Evolutionary conservation across 192 early-diverging fungal genomes (phyloP), one percentile per base, ranked within the genome.

Genomic region (Coemansia erecta): DNA sequence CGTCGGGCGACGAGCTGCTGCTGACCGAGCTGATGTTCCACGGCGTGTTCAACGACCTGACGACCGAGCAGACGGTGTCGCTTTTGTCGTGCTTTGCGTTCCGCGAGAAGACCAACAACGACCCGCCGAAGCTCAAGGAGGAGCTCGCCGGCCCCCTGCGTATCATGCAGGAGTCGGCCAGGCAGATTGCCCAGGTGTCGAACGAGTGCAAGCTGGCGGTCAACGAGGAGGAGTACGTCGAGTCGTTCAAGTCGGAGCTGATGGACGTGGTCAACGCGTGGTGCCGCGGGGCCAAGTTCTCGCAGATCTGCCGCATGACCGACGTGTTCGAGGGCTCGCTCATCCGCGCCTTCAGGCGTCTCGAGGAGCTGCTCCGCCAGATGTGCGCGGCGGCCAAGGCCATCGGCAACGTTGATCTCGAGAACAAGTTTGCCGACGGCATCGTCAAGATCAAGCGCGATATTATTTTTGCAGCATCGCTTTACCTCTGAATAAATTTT

Each of bases 11-110:
- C 77, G 94, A 96, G 77, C 77, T 98, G 45, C 62, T 97, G 57
- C 82, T 98, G 61, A 96, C 94, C 0, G 97, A 98, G 83, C 87
- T 98, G 86, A 91, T 98, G 28, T 91, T 98, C 80, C 89, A 94
- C 65, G 92, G 94, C 52, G 91, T 93, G 6, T 97, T 98, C 74
- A 96, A 94, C 59, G 94, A 97, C 51, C 77, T 98, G 65, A 85
- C 87, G 0, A 85, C 87, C 2, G 94, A 97, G 58, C 92, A 94
- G 60, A 83, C 82, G 0, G 92, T 90, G 2, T 89, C 94, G 1
- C 59, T 99, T 37, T 67, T 99, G 47, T 91, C 89, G 50, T 96
- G 94, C 68, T 96, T 99, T 82, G 88, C 89, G 12, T 94, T 92
- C 82, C 82, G 85, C 41, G 94, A 95, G 56, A 88, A 86, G 68